Evolutionary conservation across 2,329 filamentous ascomycete genomes (phyloP).

Genomic region (Teratosphaeria destructans): DNA sequence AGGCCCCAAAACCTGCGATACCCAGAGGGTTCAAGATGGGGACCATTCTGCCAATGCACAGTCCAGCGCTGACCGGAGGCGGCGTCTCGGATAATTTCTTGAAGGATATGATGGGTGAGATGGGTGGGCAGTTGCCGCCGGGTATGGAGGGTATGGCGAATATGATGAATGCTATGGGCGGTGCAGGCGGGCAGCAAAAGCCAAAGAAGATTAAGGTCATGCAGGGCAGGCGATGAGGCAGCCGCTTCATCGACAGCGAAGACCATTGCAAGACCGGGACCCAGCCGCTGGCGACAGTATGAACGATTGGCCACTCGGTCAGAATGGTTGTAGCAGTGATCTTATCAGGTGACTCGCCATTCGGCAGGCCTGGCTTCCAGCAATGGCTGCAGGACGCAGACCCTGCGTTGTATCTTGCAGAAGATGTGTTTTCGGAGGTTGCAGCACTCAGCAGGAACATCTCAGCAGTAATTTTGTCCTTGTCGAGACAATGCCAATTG

Average conservation of each 20-base stretch:
- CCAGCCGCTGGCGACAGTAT: background rate
- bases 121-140: constrained; percentile 39
- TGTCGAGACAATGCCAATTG: no score
- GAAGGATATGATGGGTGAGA: constrained; percentile 94
- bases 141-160: constrained; percentile 23
- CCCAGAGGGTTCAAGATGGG: constrained; percentile 89
- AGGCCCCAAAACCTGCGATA: constrained; percentile 41
- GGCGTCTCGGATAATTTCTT: constrained; percentile 91
- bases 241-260: background rate
- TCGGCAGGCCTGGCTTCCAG: background rate
- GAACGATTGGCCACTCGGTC: background rate
- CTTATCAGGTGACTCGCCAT: background rate
- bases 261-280: background rate
- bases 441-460: no score
- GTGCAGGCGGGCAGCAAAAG: background rate
- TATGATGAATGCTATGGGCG: constrained; percentile 9
- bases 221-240: background rate
- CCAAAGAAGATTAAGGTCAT: constrained; percentile 1
- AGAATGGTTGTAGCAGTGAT: no score
- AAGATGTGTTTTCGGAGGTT: background rate
- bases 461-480: no score
- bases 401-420: background rate
- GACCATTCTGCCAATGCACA: constrained; percentile 74
- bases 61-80: constrained; percentile 79
- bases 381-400: no score